phyloP scores from a whole-genome alignment of 768 basidiomycete species.

The Tephrocybe sp. region DNA sequence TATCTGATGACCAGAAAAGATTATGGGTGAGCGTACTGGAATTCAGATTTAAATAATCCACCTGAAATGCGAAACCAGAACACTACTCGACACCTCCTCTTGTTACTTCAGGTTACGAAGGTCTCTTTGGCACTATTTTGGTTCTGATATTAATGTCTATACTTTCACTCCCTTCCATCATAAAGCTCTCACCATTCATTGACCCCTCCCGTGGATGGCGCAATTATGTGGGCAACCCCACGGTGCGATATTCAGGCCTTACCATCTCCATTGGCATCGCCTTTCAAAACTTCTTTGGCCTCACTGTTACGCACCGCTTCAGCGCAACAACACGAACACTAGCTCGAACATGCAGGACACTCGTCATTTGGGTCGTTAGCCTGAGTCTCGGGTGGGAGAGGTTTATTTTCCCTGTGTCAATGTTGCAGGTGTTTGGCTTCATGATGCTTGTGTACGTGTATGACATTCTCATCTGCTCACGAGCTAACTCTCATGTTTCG shows the following conservation, averaged over 20 bases:
- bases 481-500: neutral
- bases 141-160: slow-evolving; percentile 81
- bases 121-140: slow-evolving; percentile 83
- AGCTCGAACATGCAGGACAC: slow-evolving; percentile 92
- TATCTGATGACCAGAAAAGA: slow-evolving; percentile 62
- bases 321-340: slow-evolving; percentile 90
- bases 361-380: slow-evolving; percentile 93
- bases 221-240: slow-evolving; percentile 80
- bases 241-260: slow-evolving; percentile 64
- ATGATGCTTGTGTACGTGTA: slow-evolving; percentile 78
- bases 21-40: slow-evolving; percentile 54
- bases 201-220: slow-evolving; percentile 88
- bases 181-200: slow-evolving; percentile 72
- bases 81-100: slow-evolving; percentile 85
- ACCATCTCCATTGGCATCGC: slow-evolving; percentile 77
- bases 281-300: slow-evolving; percentile 85
- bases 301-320: slow-evolving; percentile 88
- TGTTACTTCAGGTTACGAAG: slow-evolving; percentile 92
- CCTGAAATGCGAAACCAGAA: slow-evolving; percentile 26
- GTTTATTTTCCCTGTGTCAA: slow-evolving; percentile 75
- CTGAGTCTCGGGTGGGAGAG: slow-evolving; percentile 89
- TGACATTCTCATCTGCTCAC: slow-evolving; percentile 5
- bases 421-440: slow-evolving; percentile 84
- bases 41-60: neutral
- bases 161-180: slow-evolving; percentile 67